Percentiles rank a stretch among this genome's conserved stretches.
Evolutionary conservation across 106 monocot species (phyloP).

Genomic region (Phalaenopsis aphrodite): DNA sequence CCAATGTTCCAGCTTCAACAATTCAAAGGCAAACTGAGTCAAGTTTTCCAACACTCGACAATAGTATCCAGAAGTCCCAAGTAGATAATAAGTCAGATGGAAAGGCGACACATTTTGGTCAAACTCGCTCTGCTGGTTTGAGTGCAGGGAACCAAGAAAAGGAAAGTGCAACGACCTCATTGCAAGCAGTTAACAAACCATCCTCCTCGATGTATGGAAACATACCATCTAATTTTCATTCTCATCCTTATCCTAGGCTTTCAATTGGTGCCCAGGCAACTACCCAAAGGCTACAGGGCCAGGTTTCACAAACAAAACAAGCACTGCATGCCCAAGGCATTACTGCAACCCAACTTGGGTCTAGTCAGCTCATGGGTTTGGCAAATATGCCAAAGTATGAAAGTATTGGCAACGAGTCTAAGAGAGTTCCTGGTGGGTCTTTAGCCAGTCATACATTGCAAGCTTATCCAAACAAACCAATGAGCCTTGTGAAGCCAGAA

Average conservation of each 20-base stretch:
- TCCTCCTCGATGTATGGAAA: constrained; percentile 42
- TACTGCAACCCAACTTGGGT: constrained; percentile 25
- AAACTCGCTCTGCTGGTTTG: constrained; percentile 23
- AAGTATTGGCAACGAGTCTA: constrained; percentile 32
- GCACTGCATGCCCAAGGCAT: constrained; percentile 34
- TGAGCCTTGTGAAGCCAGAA: constrained; percentile 34
- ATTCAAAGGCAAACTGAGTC: constrained; percentile 31
- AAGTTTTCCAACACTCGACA: constrained; percentile 16
- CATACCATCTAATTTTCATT: constrained; percentile 22
- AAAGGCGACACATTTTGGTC: constrained; percentile 19
- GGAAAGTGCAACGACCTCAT: constrained; percentile 20
- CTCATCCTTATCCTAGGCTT: constrained; percentile 45
- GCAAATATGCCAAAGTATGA: constrained; percentile 31
- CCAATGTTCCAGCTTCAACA: constrained; percentile 21
- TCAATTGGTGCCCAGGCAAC: constrained; percentile 19
- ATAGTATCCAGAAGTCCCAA: constrained; percentile 31
- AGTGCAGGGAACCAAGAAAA: constrained; percentile 33
- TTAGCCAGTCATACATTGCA: constrained; percentile 26
- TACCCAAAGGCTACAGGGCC: constrained; percentile 27
- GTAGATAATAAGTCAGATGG: constrained; percentile 23
- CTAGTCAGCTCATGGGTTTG: constrained; percentile 20
- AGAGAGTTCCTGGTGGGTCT: constrained; percentile 35
- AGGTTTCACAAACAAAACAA: constrained; percentile 35
- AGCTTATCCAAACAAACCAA: constrained; percentile 21
- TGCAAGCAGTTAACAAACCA: constrained; percentile 40